Conservation (phyloP, 495 filamentous ascomycete species). For the Neurospora cerealis region DNA sequence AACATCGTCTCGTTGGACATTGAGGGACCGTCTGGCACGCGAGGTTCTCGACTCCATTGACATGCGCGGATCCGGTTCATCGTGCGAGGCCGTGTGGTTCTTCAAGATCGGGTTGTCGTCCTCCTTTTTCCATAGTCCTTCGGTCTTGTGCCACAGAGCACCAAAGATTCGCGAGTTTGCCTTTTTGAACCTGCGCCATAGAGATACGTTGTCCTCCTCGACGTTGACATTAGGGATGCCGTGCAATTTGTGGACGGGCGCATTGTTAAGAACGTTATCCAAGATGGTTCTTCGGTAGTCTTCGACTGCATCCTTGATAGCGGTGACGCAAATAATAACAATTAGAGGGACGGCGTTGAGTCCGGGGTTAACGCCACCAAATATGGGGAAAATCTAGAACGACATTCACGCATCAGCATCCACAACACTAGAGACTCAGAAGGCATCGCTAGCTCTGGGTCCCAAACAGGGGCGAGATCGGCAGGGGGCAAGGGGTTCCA, state of each 20-base stretch:
- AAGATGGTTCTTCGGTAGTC: slow-evolving; percentile 89
- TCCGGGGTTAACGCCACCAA: slow-evolving; percentile 83
- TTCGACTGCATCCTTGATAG: slow-evolving; percentile 94
- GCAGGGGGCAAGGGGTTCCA: not conserved
- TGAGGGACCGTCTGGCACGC: slow-evolving; percentile 51
- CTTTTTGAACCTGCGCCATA: slow-evolving; percentile 91
- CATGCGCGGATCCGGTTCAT: slow-evolving; percentile 45
- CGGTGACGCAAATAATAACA: slow-evolving; percentile 85
- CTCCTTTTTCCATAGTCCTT: slow-evolving; percentile 35
- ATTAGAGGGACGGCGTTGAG: slow-evolving; percentile 87
- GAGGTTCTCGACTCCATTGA: slow-evolving; percentile 55
- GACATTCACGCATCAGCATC: not conserved
- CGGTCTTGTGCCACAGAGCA: slow-evolving; percentile 39
- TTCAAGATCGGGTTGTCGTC: slow-evolving; percentile 12
- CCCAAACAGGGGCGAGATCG: not conserved
- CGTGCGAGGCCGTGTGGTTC: slow-evolving; percentile 22
- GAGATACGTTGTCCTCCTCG: slow-evolving; percentile 69
- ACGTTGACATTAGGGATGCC: slow-evolving; percentile 94
- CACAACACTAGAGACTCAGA: not conserved
- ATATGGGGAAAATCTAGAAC: slow-evolving; percentile 84
- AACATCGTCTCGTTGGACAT: slow-evolving; percentile 50
- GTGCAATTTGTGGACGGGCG: slow-evolving; percentile 78
- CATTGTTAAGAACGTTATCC: slow-evolving; percentile 94
- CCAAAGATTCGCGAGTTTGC: slow-evolving; percentile 59
- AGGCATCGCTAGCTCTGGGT: slow-evolving; percentile 1